phyloP scores from a whole-genome alignment of 441 rosid genomes.

The Geranium incanum region DNA sequence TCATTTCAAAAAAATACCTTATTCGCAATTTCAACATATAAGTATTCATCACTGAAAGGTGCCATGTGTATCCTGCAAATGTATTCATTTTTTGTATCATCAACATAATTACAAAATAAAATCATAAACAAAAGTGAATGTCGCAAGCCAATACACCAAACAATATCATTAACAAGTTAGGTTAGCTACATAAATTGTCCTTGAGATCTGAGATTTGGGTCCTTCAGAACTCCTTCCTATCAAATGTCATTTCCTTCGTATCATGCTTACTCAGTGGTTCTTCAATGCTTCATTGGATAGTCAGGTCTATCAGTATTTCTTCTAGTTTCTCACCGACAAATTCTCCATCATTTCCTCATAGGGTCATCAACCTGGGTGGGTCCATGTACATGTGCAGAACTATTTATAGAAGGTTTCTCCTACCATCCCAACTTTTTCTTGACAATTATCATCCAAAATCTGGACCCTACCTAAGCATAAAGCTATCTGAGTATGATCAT shows the following conservation, averaged over 20 bases:
- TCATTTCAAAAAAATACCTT: conserved; percentile 51
- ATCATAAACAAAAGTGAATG: background rate
- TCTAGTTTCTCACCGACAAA: too few species aligned
- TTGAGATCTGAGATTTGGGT: background rate
- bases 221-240: background rate
- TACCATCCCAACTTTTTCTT: too few species aligned
- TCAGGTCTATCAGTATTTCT: too few species aligned
- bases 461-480: too few species aligned
- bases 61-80: conserved; percentile 91
- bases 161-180: background rate
- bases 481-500: too few species aligned
- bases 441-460: too few species aligned
- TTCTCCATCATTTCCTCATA: too few species aligned
- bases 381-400: too few species aligned
- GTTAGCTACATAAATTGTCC: background rate
- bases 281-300: too few species aligned
- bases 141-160: background rate
- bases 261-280: too few species aligned
- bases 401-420: too few species aligned
- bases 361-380: too few species aligned
- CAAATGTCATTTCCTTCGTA: background rate
- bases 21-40: conserved; percentile 88
- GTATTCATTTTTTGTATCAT: conserved; percentile 20
- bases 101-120: conserved; percentile 8
- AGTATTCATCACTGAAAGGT: conserved; percentile 89